Conservation (phyloP, 1,139 yeast genomes). For the Yamadazyma triangularis region DNA sequence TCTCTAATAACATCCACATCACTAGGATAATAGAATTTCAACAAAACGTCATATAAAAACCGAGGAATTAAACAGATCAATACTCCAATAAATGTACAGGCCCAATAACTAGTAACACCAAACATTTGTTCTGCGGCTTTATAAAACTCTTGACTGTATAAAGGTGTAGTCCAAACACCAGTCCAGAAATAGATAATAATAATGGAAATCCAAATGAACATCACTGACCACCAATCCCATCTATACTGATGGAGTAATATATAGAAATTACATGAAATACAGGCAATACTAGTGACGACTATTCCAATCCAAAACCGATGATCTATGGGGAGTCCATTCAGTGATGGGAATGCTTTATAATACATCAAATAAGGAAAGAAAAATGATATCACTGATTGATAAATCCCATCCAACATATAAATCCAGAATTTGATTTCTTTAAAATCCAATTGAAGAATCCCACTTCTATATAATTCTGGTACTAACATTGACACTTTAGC, state of each 20-base stretch:
- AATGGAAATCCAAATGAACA: slow-evolving; percentile 61
- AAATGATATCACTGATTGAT: slow-evolving; percentile 80
- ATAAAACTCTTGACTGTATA: slow-evolving; percentile 64
- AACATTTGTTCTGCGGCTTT: slow-evolving; percentile 71
- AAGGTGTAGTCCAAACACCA: slow-evolving; percentile 71
- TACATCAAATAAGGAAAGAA: slow-evolving; percentile 79
- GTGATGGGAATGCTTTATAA: slow-evolving; percentile 51
- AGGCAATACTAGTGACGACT: slow-evolving; percentile 73
- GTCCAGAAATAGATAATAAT: slow-evolving; percentile 80
- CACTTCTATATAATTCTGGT: slow-evolving; percentile 86
- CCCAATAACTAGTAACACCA: slow-evolving; percentile 78
- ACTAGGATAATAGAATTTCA: slow-evolving; percentile 61
- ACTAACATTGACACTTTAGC: slow-evolving; percentile 77
- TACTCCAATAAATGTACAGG: slow-evolving; percentile 68
- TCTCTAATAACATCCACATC: slow-evolving; percentile 89
- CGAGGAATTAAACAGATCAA: slow-evolving; percentile 75
- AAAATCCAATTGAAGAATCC: slow-evolving; percentile 83
- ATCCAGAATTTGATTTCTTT: slow-evolving; percentile 71
- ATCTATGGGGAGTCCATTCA: slow-evolving; percentile 63
- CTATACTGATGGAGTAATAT: slow-evolving; percentile 78
- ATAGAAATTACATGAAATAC: slow-evolving; percentile 74
- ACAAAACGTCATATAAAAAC: slow-evolving; percentile 59
- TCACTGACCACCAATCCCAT: slow-evolving; percentile 87
- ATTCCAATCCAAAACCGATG: slow-evolving; percentile 88
- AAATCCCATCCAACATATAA: slow-evolving; percentile 83